phyloP scores from a whole-genome alignment of 805 yeast species.

The Lachancea nothofagi region DNA sequence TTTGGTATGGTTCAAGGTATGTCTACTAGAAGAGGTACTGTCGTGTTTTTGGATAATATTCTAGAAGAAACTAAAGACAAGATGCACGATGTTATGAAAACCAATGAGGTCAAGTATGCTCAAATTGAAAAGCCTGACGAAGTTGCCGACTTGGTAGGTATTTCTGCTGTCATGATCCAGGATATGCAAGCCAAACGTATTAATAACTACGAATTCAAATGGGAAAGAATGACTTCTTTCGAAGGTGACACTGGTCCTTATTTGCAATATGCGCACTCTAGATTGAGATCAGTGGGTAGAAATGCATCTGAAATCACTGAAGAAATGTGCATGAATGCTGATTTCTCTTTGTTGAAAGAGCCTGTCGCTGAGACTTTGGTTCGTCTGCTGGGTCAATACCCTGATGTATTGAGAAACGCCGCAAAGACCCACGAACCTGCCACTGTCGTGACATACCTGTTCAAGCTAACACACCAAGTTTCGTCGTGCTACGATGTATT shows the following conservation, averaged over 20 bases:
- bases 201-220: constrained; percentile 91
- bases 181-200: constrained; percentile 97
- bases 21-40: constrained; percentile 98
- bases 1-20: constrained; percentile 98
- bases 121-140: constrained; percentile 91
- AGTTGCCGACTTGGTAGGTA: constrained; percentile 92
- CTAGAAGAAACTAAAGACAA: constrained; percentile 87
- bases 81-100: constrained; percentile 95
- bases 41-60: constrained; percentile 92
- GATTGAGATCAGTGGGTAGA: constrained; percentile 91
- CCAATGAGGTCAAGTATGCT: constrained; percentile 83
- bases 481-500: constrained; percentile 93
- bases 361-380: constrained; percentile 64
- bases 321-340: constrained; percentile 43
- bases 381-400: constrained; percentile 81
- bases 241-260: constrained; percentile 99
- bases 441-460: constrained; percentile 87
- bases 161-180: constrained; percentile 97
- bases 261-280: constrained; percentile 95
- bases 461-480: constrained; percentile 87
- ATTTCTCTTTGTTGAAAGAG: constrained; percentile 60
- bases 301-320: constrained; percentile 51
- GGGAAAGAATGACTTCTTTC: constrained; percentile 97
- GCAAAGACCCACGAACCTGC: constrained; percentile 85
- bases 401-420: constrained; percentile 82